phyloP scores from a whole-genome alignment of 257 asterid genomes.

The Nicotiana attenuata region DNA sequence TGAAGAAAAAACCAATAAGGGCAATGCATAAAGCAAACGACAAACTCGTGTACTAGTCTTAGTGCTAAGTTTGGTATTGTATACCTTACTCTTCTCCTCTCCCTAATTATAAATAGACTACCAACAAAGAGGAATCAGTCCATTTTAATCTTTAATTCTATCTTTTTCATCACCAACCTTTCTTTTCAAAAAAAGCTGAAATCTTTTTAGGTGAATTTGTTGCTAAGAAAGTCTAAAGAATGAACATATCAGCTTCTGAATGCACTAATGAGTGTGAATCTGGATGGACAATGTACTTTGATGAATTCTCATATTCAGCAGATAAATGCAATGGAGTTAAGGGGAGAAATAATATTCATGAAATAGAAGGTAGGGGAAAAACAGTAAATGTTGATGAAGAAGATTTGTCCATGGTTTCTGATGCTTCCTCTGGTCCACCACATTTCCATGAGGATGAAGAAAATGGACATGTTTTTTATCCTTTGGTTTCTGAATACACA shows the following conservation, averaged over 20 bases:
- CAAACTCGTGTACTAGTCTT: constrained; percentile 43
- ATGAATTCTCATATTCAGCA: constrained; percentile 48
- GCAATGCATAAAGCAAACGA: constrained; percentile 39
- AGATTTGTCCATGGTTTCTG: constrained; percentile 81
- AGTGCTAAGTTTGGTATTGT: constrained; percentile 37
- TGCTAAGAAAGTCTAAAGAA: constrained; percentile 4
- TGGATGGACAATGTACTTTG: constrained; percentile 89
- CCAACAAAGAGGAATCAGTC: constrained; percentile 1
- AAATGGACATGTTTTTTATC: not conserved
- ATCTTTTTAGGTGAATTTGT: not conserved
- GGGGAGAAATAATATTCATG: not conserved
- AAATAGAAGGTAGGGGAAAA: not conserved
- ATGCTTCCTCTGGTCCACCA: constrained; percentile 94
- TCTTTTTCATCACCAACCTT: not conserved
- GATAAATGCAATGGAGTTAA: constrained; percentile 22
- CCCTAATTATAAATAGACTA: constrained; percentile 29
- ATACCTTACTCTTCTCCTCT: constrained; percentile 10
- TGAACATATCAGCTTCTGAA: constrained; percentile 63
- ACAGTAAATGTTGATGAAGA: constrained; percentile 25
- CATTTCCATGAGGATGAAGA: constrained; percentile 26
- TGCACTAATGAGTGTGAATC: constrained; percentile 81
- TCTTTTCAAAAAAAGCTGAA: constrained; percentile 5
- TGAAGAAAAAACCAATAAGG: constrained; percentile 14
- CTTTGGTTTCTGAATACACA: constrained; percentile 14
- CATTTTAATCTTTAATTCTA: not conserved